Conservation (phyloP, 2,329 filamentous ascomycete species). For the Phialophora expanda region DNA sequence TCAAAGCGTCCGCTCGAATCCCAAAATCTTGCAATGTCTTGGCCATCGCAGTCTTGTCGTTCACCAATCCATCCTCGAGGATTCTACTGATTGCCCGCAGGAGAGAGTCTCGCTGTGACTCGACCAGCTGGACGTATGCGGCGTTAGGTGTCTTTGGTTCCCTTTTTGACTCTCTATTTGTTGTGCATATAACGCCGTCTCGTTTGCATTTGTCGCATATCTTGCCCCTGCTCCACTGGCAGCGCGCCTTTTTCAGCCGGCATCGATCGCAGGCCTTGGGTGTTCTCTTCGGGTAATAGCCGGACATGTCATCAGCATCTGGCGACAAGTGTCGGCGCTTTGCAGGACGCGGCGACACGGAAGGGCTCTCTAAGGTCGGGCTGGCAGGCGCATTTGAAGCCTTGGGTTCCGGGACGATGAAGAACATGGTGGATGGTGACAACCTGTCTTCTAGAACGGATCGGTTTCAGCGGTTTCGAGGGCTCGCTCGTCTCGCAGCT, state of each 20-base stretch:
- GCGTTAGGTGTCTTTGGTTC: slow-evolving; percentile 23
- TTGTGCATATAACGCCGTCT: slow-evolving; percentile 18
- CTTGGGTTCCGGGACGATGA: slow-evolving; percentile 24
- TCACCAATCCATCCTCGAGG: slow-evolving; percentile 9
- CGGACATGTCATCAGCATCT: slow-evolving; percentile 19
- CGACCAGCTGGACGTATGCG: slow-evolving; percentile 27
- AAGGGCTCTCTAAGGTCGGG: slow-evolving; percentile 3
- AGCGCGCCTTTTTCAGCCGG: slow-evolving; percentile 28
- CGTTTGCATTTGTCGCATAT: slow-evolving; percentile 18
- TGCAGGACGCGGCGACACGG: slow-evolving; percentile 5
- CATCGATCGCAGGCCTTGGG: slow-evolving; percentile 31
- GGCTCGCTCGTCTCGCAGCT: background rate
- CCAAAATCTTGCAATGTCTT: slow-evolving; percentile 18
- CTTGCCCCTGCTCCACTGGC: slow-evolving; percentile 11
- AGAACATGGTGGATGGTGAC: slow-evolving; percentile 23
- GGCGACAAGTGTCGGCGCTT: slow-evolving; percentile 20
- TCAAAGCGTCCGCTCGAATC: slow-evolving; percentile 12
- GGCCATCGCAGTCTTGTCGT: slow-evolving; percentile 13
- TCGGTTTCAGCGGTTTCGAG: background rate
- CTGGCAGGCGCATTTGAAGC: slow-evolving; percentile 1
- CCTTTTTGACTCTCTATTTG: slow-evolving; percentile 20
- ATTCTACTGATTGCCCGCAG: slow-evolving; percentile 15
- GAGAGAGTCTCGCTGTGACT: slow-evolving; percentile 24
- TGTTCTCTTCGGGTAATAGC: slow-evolving; percentile 30
- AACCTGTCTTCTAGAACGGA: background rate